A percentile compares a stretch with the other conserved stretches of the same genome.
Conservation (phyloP, 2,329 filamentous ascomycete genomes). For the Aquanectria penicillioides region DNA sequence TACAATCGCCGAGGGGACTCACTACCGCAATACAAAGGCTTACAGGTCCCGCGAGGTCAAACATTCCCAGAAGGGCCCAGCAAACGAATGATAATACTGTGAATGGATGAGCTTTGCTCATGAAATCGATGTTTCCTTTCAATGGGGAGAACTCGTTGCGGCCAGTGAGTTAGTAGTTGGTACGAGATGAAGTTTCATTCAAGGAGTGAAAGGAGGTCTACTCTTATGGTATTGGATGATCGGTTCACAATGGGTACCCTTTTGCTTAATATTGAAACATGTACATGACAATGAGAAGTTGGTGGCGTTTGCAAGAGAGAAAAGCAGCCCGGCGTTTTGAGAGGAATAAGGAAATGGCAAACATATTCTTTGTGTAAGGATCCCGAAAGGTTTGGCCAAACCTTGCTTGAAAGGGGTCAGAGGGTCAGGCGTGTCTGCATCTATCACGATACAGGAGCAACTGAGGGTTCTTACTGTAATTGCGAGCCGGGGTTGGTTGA, state of each 20-base stretch:
- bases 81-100: slow-evolving; percentile 17
- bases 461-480: too few species aligned
- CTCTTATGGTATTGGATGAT: slow-evolving; percentile 28
- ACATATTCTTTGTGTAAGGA: too few species aligned
- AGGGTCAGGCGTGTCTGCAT: too few species aligned
- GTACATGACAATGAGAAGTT: slow-evolving; percentile 27
- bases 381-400: too few species aligned
- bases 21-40: slow-evolving; percentile 22
- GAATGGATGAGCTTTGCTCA: slow-evolving; percentile 23
- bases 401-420: too few species aligned
- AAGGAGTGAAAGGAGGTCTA: not conserved
- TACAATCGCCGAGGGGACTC: slow-evolving; percentile 36
- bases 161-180: not conserved
- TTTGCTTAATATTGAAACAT: slow-evolving; percentile 29
- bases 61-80: not conserved
- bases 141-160: not conserved
- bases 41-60: slow-evolving; percentile 9
- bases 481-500: too few species aligned
- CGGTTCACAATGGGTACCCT: slow-evolving; percentile 39
- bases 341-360: too few species aligned
- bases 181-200: not conserved
- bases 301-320: slow-evolving; percentile 32
- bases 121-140: too few species aligned
- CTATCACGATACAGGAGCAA: too few species aligned
- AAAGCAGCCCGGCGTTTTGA: too few species aligned